Evolutionary conservation across 139 green algal genomes (phyloP), one percentile per base, ranked within the genome.

Genomic region (Trebouxia sp.): DNA sequence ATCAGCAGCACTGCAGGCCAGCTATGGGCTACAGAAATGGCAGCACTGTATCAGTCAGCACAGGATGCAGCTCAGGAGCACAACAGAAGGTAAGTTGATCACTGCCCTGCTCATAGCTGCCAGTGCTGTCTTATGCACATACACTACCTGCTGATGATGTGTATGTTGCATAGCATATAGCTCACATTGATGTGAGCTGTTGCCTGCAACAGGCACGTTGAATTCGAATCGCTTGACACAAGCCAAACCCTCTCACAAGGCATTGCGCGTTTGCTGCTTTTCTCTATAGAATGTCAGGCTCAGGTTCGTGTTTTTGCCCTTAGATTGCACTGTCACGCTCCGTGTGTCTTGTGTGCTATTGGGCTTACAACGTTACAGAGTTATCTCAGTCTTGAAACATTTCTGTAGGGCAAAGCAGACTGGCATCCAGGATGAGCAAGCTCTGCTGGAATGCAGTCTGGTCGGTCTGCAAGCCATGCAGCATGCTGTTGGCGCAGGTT

Each of bases 381-480:
- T 67, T 30, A 35, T 69, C 56, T 69, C 26, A 37, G 56, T 35
- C 41, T 38, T 39, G 26, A 7, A 58, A 28, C 58, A 12, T 85
- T 0, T 35, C 15, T 50, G 72, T 66, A 30, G 48, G 28, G 17
- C 62, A 76, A 24, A 65, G 76, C 70, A 70, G 74, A 20, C n/a
- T 26, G 14, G 47, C 55, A n/a, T 53, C 5, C 24, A 32, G 22
- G 35, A 12, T 32, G 78, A 83, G n/a, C 79, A 84, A 3, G 56
- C 84, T 11, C 17, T 90, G 66, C 72, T 84, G 26, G 86, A 90
- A 48, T 56, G 78, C 15, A 85, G 75, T 7, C 32, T 90, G 22
- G 47, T 90, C 74, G 80, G 78, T 1, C 66, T 90, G 4, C 67
- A 78, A n/a, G 69, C 51, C 10, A 51, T 90, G 28, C 55, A 41